Evolutionary conservation across 164 flowering plant species (phyloP), one percentile per base, ranked within the genome.

Genomic region (Saururus chinensis): DNA sequence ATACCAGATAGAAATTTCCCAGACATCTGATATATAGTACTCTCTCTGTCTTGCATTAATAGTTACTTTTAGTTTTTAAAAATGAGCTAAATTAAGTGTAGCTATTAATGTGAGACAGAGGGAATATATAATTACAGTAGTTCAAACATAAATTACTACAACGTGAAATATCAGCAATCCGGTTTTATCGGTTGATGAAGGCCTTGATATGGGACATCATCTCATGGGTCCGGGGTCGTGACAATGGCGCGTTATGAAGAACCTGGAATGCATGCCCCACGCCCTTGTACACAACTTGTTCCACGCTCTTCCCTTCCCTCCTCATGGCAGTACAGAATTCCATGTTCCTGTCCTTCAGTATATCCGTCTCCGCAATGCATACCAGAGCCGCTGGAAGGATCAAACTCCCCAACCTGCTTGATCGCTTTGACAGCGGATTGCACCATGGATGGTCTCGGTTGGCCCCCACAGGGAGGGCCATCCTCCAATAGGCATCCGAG

Each of bases 241-340:
- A 71, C 59, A 68, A 19, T n/a, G 66, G 74, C 62, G 76, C 78
- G 59, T 70, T 75, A 35, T 73, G 56, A 12, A 82, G 78, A 59
- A 82, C 61, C 58, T 82, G 86, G 67, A 82, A 82, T 4, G 84
- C 82, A 72, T 82, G 86, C 12, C 86, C 86, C 1, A 82, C 84
- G 3, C 81, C 86, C 53, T 51, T 67, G 58, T 55, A 73, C 64
- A 80, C 59, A 65, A 70, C 74, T 13, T 65, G 60, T 59, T 80
- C 78, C 66, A 80, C 82, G 1, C 26, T 76, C 65, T 65, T 68
- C 23, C 82, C 83, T 9, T 68, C 74, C 20, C 59, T 66, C 37
- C 20, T 71, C 80, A 82, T 65, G 13, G 68, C 77, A 24, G 25
- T 56, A 48, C 78, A 82, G 14, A 80, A 75, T 55, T 75, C 86